Base-by-base conservation (phyloP, 352 stramenopile species). In the Peronospora farinosa region DNA sequence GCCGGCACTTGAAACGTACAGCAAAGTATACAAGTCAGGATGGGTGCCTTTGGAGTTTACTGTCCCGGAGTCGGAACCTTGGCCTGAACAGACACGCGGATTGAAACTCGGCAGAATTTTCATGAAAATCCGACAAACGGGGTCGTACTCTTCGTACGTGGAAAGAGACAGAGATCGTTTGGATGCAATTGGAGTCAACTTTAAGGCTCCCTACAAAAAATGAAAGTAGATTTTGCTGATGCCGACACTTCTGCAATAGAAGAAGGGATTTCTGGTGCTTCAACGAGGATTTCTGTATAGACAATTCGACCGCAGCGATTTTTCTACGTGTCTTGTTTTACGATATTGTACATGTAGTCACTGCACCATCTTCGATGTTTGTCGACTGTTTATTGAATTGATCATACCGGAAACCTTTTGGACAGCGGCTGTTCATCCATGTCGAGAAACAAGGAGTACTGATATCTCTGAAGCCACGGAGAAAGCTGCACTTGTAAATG, bases 21-120 rank as follows among this genome's bases (percentile, higher is more conserved):
- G 43, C 13, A 5, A 36, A 2, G 6, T 79, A 13, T 44, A 67
- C 45, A 53, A 51, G 12, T 51, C 69, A 44, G 64, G 62, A 35
- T 49, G 69, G 42, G 41, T 86, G 10, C 40, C 40, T 11, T 37
- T 48, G 28, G 49, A 57, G 13, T 86, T 84, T 27, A 49, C 68
- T 15, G 65, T 84, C 10, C 69, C 69, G 0, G 12, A 63, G 40
- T 44, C 65, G 27, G 15, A 37, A 3, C 55, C 52, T 19, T 86
- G 74, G 74, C 70, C 74, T 0, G 33, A 51, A 35, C 38, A 46
- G 21, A 56, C 68, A 23, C 70, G 54, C 30, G 70, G 70, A 31
- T 45, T 69, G 33, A 60, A 60, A 5, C 57, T 86, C 15, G 76
- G 76, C 16, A 69, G 69, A 25, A 64, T 77, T 36, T 74, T 82